These are phyloP conservation scores for Sclerotinia borealis DNA, from an alignment of 2,329 filamentous ascomycete species.

Conservation along the genomic window DNA sequence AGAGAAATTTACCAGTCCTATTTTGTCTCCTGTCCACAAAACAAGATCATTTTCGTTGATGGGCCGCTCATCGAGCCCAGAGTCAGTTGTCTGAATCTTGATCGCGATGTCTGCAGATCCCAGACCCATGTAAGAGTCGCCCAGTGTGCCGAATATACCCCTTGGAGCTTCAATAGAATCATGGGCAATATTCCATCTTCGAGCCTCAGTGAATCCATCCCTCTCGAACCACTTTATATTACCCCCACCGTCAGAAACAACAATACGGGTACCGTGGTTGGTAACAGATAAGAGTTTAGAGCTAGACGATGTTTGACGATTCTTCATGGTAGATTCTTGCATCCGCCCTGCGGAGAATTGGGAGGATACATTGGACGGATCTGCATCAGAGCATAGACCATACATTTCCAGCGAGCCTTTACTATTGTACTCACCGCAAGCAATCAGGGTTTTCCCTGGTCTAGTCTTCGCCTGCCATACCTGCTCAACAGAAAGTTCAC, in stretches of 20 bases:
- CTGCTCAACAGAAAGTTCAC: slow-evolving; percentile 49
- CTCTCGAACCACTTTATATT: slow-evolving; percentile 87
- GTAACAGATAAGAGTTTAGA: slow-evolving; percentile 78
- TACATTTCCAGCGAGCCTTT: slow-evolving; percentile 91
- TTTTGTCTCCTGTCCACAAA: slow-evolving; percentile 80
- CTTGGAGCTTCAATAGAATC: slow-evolving; percentile 42
- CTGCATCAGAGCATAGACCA: slow-evolving; percentile 43
- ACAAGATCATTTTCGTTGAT: slow-evolving; percentile 63
- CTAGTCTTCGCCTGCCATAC: slow-evolving; percentile 48
- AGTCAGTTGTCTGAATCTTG: slow-evolving; percentile 58
- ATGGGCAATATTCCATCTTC: slow-evolving; percentile 49
- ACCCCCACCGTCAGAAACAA: slow-evolving; percentile 78
- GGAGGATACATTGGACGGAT: slow-evolving; percentile 29
- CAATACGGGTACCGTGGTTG: slow-evolving; percentile 74
- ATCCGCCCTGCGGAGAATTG: slow-evolving; percentile 30
- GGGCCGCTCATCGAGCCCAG: slow-evolving; percentile 31
- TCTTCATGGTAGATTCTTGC: slow-evolving; percentile 55
- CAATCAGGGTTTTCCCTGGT: slow-evolving; percentile 62
- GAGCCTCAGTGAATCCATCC: slow-evolving; percentile 62
- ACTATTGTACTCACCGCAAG: slow-evolving; percentile 84
- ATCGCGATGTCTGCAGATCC: slow-evolving; percentile 67
- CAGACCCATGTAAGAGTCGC: slow-evolving; percentile 32
- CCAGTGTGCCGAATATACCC: slow-evolving; percentile 47
- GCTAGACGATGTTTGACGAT: slow-evolving; percentile 74
- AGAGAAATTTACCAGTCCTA: slow-evolving; percentile 67